Evolutionary conservation across 805 yeast species (phyloP).

Genomic region (Kodamaea jinghongensis): DNA sequence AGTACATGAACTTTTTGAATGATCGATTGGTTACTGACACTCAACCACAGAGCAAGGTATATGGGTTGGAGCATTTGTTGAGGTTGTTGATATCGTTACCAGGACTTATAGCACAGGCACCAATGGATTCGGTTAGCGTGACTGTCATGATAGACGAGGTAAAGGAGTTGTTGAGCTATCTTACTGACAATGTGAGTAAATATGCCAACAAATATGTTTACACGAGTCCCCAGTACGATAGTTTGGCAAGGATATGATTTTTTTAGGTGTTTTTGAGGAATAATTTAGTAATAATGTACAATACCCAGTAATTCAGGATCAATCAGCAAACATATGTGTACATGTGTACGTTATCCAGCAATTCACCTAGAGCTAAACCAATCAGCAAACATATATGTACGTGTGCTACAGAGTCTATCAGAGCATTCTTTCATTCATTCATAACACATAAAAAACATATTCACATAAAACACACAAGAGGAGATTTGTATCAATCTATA

Average conservation of each 20-base stretch:
- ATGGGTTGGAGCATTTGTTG: constrained; percentile 81
- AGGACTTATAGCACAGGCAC: constrained; percentile 71
- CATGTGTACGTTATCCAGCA: no score
- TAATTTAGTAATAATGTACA: no score
- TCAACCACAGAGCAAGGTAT: constrained; percentile 31
- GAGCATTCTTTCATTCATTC: no score
- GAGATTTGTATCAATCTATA: background rate
- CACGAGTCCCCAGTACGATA: constrained; percentile 40
- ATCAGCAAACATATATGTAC: no score
- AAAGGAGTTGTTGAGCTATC: constrained; percentile 51
- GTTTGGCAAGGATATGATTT: constrained; percentile 22
- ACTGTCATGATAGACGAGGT: constrained; percentile 49
- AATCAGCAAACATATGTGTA: background rate
- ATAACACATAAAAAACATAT: constrained; percentile 4
- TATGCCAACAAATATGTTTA: constrained; percentile 37
- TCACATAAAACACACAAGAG: constrained; percentile 7
- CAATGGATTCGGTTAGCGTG: constrained; percentile 76
- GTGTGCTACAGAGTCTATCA: no score
- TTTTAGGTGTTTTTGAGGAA: no score
- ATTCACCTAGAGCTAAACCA: no score
- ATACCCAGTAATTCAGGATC: background rate
- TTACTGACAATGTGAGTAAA: constrained; percentile 42
- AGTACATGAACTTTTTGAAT: constrained; percentile 53
- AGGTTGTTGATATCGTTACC: constrained; percentile 79
- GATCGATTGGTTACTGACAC: constrained; percentile 30